Evolutionary conservation across 768 basidiomycete species (phyloP), one percentile per base, ranked within the genome.

Genomic region (Clitopilus hobsonii): DNA sequence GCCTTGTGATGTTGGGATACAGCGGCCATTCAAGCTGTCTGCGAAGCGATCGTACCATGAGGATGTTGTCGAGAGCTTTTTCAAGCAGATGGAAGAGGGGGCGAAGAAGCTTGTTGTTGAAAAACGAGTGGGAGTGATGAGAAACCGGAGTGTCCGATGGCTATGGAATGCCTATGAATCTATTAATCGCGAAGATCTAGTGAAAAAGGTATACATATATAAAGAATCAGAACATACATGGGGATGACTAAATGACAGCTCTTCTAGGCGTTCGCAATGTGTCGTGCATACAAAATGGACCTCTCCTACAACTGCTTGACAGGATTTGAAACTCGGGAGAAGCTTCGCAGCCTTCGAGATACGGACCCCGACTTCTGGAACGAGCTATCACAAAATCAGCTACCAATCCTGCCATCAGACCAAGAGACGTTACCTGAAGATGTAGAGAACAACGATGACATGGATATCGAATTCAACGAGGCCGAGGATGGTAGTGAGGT

Each of bases 141-240:
- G 65, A 10, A 36, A 72, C 54, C 53, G 60, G 8, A 62, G 61
- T 22, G 59, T 66, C 0, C 13, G 56, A 2, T 75, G 72, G 72
- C 30, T 76, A n/a, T 67, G 68, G 57, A 64, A 67, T 49, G 70
- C 67, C 7, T 70, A 62, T 52, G 41, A 60, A 5, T 58, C 58
- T 0, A 50, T 75, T 7, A 70, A 69, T 49, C 59, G 65, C 3
- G 41, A 57, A 14, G 61, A 60, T 0, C 53, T 72, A 6, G 58
- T 76, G 6, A 63, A 63, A 52, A 69, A 68, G 61, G 72, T 71
- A 27, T 18, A 18, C 45, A 47, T 6, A 47, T 18, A 7, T 22
- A 18, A 62, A 56, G 6, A 26, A 18, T n/a, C 38, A 7, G 3
- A 24, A 7, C 18, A 30, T 1, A 52, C 36, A n/a, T 28, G 16